Evolutionary conservation across 2,329 filamentous ascomycete genomes (phyloP), one percentile per base, ranked within the genome.

Genomic region (Pseudopithomyces chartarum): DNA sequence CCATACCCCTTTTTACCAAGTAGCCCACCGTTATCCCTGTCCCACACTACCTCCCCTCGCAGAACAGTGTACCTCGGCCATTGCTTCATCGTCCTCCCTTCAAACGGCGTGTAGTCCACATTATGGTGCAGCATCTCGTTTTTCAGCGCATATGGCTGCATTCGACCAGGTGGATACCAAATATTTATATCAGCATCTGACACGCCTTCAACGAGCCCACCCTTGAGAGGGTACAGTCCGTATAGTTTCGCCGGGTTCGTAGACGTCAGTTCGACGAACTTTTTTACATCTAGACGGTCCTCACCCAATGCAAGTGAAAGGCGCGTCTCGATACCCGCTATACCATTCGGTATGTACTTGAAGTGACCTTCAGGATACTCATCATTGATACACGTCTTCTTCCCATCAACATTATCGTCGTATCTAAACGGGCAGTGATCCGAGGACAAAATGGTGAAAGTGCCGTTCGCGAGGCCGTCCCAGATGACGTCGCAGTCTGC

Each of bases 41-140:
- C 82, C 84, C 82, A 88, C 1, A 87, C 81, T 0, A 88, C 78
- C 58, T 82, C 72, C 0, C 86, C 86, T 54, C 86, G 73, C 40
- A 89, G 60, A 7, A 88, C 76, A 0, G 85, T 87, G 64, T 83
- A 87, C 19, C 85, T 77, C 11, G 85, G 85, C 85, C 86, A 88
- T 55, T 88, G 84, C 26, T 77, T 78, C 39, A 88, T 65, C n/a
- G 65, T 73, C 47, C 77, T 78, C 0, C 85, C 85, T 66, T 88
- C 85, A 62, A 83, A 88, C 0, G 85, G 85, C 8, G 85, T 87
- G 64, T 88, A 87, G 64, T 88, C 85, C 2, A 86, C 81, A 57
- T 84, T 79, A 66, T 88, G 85, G 69, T 88, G 85, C 59, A 88
- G 68, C 73, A 82, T 81, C 7, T 76, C 74, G 62, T 87, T 86